Conservation (phyloP, 2,329 filamentous ascomycete species). For the Phoma sp. region DNA sequence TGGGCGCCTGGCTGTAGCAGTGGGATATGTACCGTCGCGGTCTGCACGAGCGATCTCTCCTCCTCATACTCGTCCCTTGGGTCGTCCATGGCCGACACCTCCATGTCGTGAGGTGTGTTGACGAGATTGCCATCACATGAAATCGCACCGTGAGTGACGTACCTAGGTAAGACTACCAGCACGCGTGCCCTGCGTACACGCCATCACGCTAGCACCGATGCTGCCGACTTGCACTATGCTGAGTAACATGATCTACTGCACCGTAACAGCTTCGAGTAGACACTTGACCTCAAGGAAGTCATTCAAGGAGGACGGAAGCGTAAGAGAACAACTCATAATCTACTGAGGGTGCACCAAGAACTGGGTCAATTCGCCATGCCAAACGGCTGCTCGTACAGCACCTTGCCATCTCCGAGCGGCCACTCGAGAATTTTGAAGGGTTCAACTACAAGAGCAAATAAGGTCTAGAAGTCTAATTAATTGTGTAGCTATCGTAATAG, state of each 20-base stretch:
- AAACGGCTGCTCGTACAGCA: too few species aligned
- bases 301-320: too few species aligned
- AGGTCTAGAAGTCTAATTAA: too few species aligned
- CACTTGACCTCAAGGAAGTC: too few species aligned
- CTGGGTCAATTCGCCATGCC: too few species aligned
- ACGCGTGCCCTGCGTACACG: conserved; percentile 23
- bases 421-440: too few species aligned
- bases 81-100: conserved; percentile 28
- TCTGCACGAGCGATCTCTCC: conserved; percentile 20
- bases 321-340: too few species aligned
- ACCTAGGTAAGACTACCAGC: conserved; percentile 1
- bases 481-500: too few species aligned
- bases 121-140: conserved; percentile 35
- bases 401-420: too few species aligned
- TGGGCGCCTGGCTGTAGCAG: neutral
- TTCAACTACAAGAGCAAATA: too few species aligned
- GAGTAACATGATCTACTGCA: conserved; percentile 9
- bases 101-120: conserved; percentile 12
- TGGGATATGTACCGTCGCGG: conserved; percentile 26
- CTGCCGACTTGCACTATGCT: conserved; percentile 18
- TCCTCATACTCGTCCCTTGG: conserved; percentile 27
- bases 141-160: conserved; percentile 31
- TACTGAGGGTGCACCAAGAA: too few species aligned
- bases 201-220: conserved; percentile 31
- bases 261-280: too few species aligned